Evolutionary conservation across 2,329 filamentous ascomycete genomes (phyloP).

Genomic region (Rasamsonia emersonii): DNA sequence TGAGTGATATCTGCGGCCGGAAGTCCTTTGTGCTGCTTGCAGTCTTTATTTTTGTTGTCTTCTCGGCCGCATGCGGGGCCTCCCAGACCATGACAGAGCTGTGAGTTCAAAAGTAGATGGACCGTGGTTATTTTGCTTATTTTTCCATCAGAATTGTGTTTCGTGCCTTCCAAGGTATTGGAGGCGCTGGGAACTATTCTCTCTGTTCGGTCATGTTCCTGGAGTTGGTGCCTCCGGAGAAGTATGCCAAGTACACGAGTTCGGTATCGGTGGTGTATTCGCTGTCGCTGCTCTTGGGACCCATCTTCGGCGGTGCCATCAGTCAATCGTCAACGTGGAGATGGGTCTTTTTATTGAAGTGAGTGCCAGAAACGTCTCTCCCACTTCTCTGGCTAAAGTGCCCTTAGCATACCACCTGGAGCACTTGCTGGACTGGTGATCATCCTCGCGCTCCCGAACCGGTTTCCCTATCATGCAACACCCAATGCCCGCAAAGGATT

Average conservation of each 20-base stretch:
- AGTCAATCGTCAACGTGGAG: conserved; percentile 12
- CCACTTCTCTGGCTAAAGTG: no score
- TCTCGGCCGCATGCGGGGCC: conserved; percentile 35
- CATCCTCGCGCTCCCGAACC: background rate
- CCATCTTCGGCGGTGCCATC: conserved; percentile 15
- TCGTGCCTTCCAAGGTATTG: conserved; percentile 23
- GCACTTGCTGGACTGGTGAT: conserved; percentile 1
- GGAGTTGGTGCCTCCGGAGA: conserved; percentile 8
- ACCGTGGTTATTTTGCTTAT: background rate
- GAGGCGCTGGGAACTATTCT: conserved; percentile 14
- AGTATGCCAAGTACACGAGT: conserved; percentile 6
- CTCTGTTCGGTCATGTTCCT: conserved; percentile 7
- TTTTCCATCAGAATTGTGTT: conserved; percentile 9
- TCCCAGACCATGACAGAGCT: conserved; percentile 25
- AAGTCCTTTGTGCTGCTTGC: conserved; percentile 34
- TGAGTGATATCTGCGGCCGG: conserved; percentile 53
- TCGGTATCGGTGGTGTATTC: background rate
- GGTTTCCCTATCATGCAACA: conserved; percentile 5
- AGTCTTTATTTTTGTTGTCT: conserved; percentile 35
- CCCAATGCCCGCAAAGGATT: background rate
- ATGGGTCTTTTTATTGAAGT: conserved; percentile 17
- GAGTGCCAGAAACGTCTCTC: no score
- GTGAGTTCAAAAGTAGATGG: conserved; percentile 17
- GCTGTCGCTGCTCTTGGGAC: conserved; percentile 8
- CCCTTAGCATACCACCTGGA: conserved; percentile 4